Conservation (phyloP, 805 yeast species). For the Teunomyces barrocoloradensis region DNA sequence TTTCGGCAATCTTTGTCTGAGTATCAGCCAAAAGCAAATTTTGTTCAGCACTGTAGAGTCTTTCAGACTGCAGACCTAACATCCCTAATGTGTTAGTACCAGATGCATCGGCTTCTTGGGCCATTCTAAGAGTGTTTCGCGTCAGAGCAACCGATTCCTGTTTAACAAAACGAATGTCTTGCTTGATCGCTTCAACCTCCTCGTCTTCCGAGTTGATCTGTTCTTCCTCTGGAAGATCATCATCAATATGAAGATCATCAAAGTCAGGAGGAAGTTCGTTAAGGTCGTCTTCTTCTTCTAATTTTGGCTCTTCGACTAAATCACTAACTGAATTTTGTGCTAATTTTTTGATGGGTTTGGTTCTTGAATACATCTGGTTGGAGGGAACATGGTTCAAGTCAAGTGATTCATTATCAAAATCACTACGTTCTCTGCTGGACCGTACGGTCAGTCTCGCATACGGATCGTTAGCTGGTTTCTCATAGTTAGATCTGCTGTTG, state of each 20-base stretch:
- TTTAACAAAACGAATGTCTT: slow-evolving; percentile 77
- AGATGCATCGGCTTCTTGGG: slow-evolving; percentile 46
- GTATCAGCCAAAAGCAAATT: slow-evolving; percentile 74
- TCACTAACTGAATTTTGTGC: slow-evolving; percentile 14
- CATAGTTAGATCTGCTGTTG: neutral
- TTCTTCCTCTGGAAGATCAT: slow-evolving; percentile 33
- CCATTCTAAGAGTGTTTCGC: slow-evolving; percentile 68
- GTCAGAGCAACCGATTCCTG: slow-evolving; percentile 85
- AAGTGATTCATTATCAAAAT: slow-evolving; percentile 31
- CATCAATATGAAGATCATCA: slow-evolving; percentile 39
- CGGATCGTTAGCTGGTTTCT: neutral
- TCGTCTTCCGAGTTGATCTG: slow-evolving; percentile 66
- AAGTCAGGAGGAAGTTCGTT: slow-evolving; percentile 34
- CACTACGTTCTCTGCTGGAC: neutral
- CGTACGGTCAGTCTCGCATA: neutral
- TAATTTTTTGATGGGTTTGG: slow-evolving; percentile 18
- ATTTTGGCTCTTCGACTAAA: slow-evolving; percentile 7
- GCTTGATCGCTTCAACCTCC: slow-evolving; percentile 83
- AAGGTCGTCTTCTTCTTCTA: slow-evolving; percentile 29
- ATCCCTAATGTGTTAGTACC: slow-evolving; percentile 77
- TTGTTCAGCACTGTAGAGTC: slow-evolving; percentile 75
- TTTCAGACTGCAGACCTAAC: slow-evolving; percentile 91
- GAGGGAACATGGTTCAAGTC: slow-evolving; percentile 41
- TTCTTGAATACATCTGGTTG: slow-evolving; percentile 19
- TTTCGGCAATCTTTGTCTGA: slow-evolving; percentile 79